phyloP scores from a whole-genome alignment of 164 flowering plant genomes.

The Nymphaea thermarum region DNA sequence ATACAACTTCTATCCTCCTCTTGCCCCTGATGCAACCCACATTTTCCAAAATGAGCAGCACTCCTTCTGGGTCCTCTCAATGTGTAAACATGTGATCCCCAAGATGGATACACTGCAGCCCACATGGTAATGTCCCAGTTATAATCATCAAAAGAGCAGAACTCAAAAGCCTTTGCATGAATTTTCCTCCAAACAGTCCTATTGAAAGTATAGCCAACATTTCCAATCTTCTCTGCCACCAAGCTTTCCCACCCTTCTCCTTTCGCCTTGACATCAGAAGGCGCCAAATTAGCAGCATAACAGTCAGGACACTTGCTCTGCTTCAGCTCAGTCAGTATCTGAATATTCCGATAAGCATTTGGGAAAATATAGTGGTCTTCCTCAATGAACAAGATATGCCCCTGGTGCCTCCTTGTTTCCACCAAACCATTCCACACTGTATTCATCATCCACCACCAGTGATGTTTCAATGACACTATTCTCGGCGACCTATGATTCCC shows the following conservation, averaged over 20 bases:
- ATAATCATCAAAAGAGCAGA: slow-evolving; percentile 86
- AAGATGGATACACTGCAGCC: slow-evolving; percentile 88
- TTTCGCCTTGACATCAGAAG: slow-evolving; percentile 64
- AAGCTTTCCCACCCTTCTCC: slow-evolving; percentile 63
- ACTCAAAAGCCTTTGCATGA: slow-evolving; percentile 54
- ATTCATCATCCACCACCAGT: slow-evolving; percentile 99
- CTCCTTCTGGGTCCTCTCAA: slow-evolving; percentile 80
- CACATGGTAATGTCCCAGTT: slow-evolving; percentile 99
- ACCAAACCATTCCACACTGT: slow-evolving; percentile 89
- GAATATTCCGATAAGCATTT: slow-evolving; percentile 76
- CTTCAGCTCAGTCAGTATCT: slow-evolving; percentile 46
- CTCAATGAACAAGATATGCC: slow-evolving; percentile 87
- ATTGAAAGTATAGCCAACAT: slow-evolving; percentile 83
- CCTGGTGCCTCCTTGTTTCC: slow-evolving; percentile 47
- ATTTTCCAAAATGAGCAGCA: slow-evolving; percentile 92
- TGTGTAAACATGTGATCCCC: slow-evolving; percentile 68
- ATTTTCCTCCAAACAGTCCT: slow-evolving; percentile 83
- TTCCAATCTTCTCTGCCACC: slow-evolving; percentile 85
- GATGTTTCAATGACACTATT: slow-evolving; percentile 90
- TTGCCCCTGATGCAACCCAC: slow-evolving; percentile 95
- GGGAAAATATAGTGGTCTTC: slow-evolving; percentile 90
- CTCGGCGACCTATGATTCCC: slow-evolving; percentile 83
- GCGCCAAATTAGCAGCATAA: slow-evolving; percentile 85
- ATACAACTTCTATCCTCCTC: slow-evolving; percentile 43
- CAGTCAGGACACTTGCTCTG: slow-evolving; percentile 63